These are phyloP conservation scores for Aphanoascus verrucosus DNA, from an alignment of 2,329 filamentous ascomycete genomes.

Conservation along the genomic window DNA sequence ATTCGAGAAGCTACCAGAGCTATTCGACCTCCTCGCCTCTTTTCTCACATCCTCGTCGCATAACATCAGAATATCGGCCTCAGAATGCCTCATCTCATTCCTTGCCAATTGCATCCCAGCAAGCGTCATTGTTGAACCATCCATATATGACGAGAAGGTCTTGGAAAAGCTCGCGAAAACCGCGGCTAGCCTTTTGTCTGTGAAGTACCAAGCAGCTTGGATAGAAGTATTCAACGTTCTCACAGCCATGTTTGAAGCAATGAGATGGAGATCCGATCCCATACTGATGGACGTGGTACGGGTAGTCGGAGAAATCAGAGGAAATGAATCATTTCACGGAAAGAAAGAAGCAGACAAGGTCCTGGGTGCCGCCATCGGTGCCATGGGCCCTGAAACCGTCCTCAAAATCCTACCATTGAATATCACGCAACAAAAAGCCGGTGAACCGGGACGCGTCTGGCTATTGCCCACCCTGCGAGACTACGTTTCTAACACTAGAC, in stretches of 20 bases:
- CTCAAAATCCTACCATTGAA: conserved; percentile 78
- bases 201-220: conserved; percentile 92
- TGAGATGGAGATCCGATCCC: conserved; percentile 75
- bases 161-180: conserved; percentile 65
- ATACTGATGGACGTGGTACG: conserved; percentile 65
- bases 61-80: conserved; percentile 88
- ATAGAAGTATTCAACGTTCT: conserved; percentile 87
- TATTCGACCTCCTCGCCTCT: conserved; percentile 67
- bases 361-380: conserved; percentile 73
- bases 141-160: conserved; percentile 82
- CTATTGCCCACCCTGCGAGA: conserved; percentile 85
- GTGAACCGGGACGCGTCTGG: conserved; percentile 82
- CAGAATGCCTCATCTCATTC: conserved; percentile 89
- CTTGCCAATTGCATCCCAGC: conserved; percentile 80
- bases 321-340: conserved; percentile 76
- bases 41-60: conserved; percentile 81
- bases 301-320: conserved; percentile 73
- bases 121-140: conserved; percentile 73
- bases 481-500: conserved; percentile 75
- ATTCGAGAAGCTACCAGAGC: conserved; percentile 74
- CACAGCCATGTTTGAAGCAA: conserved; percentile 71
- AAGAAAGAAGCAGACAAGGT: conserved; percentile 94
- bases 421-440: conserved; percentile 62
- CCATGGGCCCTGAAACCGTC: conserved; percentile 80
- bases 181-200: conserved; percentile 63